Conservation (phyloP, 139 green algal species). For the Chlamydomonas incerta region DNA sequence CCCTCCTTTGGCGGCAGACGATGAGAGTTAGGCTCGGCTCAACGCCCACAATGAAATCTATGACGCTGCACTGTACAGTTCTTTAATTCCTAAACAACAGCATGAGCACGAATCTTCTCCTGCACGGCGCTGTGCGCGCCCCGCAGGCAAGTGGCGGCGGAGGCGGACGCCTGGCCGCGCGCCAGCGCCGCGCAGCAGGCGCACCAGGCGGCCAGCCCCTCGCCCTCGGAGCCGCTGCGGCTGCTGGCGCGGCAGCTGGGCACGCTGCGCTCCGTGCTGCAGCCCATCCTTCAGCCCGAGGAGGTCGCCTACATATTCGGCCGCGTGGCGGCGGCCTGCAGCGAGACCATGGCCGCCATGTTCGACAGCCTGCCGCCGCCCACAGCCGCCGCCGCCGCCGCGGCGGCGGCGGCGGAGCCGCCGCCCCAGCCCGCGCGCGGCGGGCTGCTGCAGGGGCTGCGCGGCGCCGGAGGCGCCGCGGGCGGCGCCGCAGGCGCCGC, state of each 20-base stretch:
- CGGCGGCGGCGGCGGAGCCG: neutral
- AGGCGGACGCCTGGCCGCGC: slow-evolving; percentile 62
- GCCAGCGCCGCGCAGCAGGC: slow-evolving; percentile 40
- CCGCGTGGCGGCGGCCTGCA: slow-evolving; percentile 73
- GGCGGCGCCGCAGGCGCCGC: neutral
- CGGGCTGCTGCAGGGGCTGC: slow-evolving; percentile 13
- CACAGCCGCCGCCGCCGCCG: neutral
- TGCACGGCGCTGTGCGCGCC: neutral
- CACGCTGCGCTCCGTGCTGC: slow-evolving; percentile 78
- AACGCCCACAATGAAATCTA: too few relatives aligned
- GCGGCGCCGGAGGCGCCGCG: slow-evolving; percentile 1
- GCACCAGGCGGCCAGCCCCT: slow-evolving; percentile 8
- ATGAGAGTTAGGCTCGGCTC: too few relatives aligned
- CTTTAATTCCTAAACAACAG: too few relatives aligned
- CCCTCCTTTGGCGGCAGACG: too few relatives aligned
- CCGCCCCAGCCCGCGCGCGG: neutral
- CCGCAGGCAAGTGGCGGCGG: slow-evolving; percentile 62
- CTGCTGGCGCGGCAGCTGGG: slow-evolving; percentile 58
- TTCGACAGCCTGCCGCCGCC: slow-evolving; percentile 61
- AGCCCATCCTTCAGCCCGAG: slow-evolving; percentile 77
- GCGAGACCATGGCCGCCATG: slow-evolving; percentile 65
- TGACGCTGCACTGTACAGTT: too few relatives aligned
- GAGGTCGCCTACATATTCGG: slow-evolving; percentile 87
- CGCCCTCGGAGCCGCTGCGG: slow-evolving; percentile 14
- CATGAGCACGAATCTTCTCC: too few relatives aligned